These are phyloP conservation scores for Leishmania guyanensis DNA, from an alignment of 208 protist genomes.

Conservation along the genomic window DNA sequence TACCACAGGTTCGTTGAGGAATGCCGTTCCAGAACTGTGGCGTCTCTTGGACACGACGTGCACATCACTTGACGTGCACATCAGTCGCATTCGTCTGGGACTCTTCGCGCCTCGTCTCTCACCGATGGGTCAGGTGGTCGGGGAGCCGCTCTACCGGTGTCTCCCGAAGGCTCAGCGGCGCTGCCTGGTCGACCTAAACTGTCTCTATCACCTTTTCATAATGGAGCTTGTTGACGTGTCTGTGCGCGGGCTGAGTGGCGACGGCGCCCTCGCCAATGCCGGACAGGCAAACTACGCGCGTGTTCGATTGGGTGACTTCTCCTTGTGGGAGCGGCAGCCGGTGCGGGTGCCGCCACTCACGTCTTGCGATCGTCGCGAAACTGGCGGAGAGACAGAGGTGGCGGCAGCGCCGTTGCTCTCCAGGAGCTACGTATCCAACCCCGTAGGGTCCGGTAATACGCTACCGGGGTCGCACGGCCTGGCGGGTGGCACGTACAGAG, in stretches of 20 bases:
- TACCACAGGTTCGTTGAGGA: neutral
- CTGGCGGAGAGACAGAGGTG: neutral
- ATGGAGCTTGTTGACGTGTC: conserved; percentile 25
- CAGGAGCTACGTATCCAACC: conserved; percentile 19
- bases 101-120: conserved; percentile 66
- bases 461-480: neutral
- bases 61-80: conserved; percentile 28
- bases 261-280: conserved; percentile 4
- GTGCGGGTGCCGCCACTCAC: conserved; percentile 1
- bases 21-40: conserved; percentile 18
- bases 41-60: conserved; percentile 20
- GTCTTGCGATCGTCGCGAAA: neutral
- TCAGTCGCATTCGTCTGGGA: conserved; percentile 31
- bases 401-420: conserved; percentile 11
- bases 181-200: conserved; percentile 23
- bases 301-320: conserved; percentile 15
- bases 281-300: conserved; percentile 19
- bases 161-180: conserved; percentile 34
- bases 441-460: neutral
- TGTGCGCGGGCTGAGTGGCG: conserved; percentile 18
- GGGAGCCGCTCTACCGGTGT: conserved; percentile 61
- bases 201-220: conserved; percentile 41
- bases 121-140: conserved; percentile 48
- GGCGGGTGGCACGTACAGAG: neutral
- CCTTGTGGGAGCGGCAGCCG: conserved; percentile 31